Conservation (phyloP, 805 yeast genomes). For the Zygosaccharomyces kombuchaensis region DNA sequence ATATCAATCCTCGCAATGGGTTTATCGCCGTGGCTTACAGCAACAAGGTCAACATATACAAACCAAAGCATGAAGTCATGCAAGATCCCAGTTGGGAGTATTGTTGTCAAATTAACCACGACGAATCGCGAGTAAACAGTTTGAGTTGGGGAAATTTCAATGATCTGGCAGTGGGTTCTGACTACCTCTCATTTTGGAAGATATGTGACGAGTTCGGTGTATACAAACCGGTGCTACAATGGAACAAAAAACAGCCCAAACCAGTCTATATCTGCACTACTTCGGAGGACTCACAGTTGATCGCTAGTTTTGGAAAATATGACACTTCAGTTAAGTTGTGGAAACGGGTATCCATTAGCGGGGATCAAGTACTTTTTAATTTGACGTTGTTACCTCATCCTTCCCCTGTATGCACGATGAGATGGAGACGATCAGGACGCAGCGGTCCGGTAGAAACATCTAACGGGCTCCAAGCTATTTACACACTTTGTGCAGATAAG, state of each 20-base stretch:
- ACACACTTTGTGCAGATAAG: slow-evolving; percentile 58
- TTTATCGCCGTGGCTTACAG: slow-evolving; percentile 51
- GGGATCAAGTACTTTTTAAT: slow-evolving; percentile 60
- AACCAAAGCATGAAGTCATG: slow-evolving; percentile 51
- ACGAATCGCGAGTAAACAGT: slow-evolving; percentile 38
- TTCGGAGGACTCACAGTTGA: slow-evolving; percentile 62
- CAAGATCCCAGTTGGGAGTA: slow-evolving; percentile 44
- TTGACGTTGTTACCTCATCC: slow-evolving; percentile 66
- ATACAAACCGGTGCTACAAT: slow-evolving; percentile 30
- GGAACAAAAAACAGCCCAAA: slow-evolving; percentile 50
- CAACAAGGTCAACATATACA: slow-evolving; percentile 43
- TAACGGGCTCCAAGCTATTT: slow-evolving; percentile 43
- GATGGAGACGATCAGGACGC: slow-evolving; percentile 49
- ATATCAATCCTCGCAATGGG: slow-evolving; percentile 60
- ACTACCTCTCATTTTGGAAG: slow-evolving; percentile 51
- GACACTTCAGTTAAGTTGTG: slow-evolving; percentile 73
- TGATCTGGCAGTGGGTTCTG: slow-evolving; percentile 62
- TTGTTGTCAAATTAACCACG: slow-evolving; percentile 31
- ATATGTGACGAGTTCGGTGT: slow-evolving; percentile 43
- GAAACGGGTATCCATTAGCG: slow-evolving; percentile 68
- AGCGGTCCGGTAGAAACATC: slow-evolving; percentile 31
- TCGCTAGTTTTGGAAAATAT: slow-evolving; percentile 58
- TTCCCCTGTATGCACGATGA: slow-evolving; percentile 47
- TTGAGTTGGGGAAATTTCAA: slow-evolving; percentile 51
- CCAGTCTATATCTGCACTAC: slow-evolving; percentile 56